Percentiles rank a stretch among this genome's conserved stretches.
These are phyloP conservation scores for Apiotrichum gracile DNA, from an alignment of 1,284 basidiomycete genomes.

Conservation along the genomic window DNA sequence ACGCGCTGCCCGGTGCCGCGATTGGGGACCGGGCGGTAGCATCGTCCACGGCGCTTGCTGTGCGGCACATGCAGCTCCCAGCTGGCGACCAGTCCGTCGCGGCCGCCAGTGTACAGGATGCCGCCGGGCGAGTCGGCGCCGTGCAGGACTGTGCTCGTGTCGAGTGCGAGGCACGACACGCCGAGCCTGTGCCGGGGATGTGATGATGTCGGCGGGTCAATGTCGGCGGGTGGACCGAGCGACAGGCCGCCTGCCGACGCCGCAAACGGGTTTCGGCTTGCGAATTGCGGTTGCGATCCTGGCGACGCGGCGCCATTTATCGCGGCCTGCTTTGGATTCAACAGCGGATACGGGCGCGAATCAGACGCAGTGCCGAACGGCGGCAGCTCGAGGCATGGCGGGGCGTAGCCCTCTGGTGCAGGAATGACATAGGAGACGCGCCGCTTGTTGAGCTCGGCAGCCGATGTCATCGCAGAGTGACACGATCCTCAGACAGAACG, in stretches of 20 bases:
- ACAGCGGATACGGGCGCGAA: conserved; percentile 56
- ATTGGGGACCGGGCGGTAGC: conserved; percentile 39
- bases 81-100: conserved; percentile 83
- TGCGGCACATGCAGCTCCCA: conserved; percentile 82
- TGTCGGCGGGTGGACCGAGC: conserved; percentile 3
- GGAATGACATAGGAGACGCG: conserved; percentile 84
- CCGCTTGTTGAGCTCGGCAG: conserved; percentile 33
- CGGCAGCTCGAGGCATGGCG: conserved; percentile 67
- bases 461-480: conserved; percentile 2
- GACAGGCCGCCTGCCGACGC: not conserved
- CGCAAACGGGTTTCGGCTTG: conserved; percentile 9
- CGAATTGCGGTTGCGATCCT: conserved; percentile 19
- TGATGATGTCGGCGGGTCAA: conserved; percentile 20
- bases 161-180: conserved; percentile 76
- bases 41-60: conserved; percentile 46
- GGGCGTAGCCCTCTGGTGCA: conserved; percentile 54
- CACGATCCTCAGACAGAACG: not conserved
- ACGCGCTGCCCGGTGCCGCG: conserved; percentile 13
- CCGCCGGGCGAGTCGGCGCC: conserved; percentile 67
- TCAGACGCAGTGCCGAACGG: conserved; percentile 55
- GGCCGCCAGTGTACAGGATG: conserved; percentile 86
- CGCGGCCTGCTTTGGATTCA: conserved; percentile 50
- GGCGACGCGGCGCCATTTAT: conserved; percentile 14
- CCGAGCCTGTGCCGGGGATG: conserved; percentile 82
- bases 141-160: conserved; percentile 68